Conservation (phyloP, 495 filamentous ascomycete species). For the Penicillium cinerascens region DNA sequence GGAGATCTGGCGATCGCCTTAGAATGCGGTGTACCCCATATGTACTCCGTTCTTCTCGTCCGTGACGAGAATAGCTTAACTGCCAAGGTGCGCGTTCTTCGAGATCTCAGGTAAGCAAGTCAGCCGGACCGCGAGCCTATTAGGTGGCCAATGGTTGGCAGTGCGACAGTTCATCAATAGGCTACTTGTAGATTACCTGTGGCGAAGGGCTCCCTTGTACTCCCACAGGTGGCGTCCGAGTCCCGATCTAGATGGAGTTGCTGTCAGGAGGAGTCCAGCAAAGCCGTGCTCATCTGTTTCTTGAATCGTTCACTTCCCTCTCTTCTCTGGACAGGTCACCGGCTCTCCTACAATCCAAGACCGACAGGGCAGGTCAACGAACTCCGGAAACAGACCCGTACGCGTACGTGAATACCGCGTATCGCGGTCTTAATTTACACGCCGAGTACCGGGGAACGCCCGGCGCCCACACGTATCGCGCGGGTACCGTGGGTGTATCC, state of each 20-base stretch:
- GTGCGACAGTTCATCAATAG: slow-evolving; percentile 31
- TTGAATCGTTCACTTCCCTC: neutral
- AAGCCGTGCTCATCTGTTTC: neutral
- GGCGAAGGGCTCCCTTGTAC: neutral
- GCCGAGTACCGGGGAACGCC: slow-evolving; percentile 11
- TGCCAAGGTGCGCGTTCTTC: neutral
- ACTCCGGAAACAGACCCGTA: slow-evolving; percentile 26
- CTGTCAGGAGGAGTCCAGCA: neutral
- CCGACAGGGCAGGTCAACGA: slow-evolving; percentile 31
- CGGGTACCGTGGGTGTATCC: slow-evolving; percentile 24
- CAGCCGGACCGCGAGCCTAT: slow-evolving; percentile 17
- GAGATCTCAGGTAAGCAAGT: slow-evolving; percentile 12
- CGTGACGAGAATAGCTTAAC: slow-evolving; percentile 28
- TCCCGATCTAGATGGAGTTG: neutral
- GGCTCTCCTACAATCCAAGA: neutral
- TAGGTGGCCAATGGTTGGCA: slow-evolving; percentile 18
- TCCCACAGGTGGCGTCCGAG: neutral
- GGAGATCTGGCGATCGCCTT: slow-evolving; percentile 5
- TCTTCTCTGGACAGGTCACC: slow-evolving; percentile 12
- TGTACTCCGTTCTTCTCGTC: neutral
- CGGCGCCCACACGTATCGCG: slow-evolving; percentile 16
- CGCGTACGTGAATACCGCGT: neutral
- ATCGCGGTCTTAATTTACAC: neutral
- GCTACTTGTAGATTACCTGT: slow-evolving; percentile 2
- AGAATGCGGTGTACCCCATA: slow-evolving; percentile 1